Base-by-base conservation (phyloP, 495 filamentous ascomycete genomes). In the Daldinia bambusicola region DNA sequence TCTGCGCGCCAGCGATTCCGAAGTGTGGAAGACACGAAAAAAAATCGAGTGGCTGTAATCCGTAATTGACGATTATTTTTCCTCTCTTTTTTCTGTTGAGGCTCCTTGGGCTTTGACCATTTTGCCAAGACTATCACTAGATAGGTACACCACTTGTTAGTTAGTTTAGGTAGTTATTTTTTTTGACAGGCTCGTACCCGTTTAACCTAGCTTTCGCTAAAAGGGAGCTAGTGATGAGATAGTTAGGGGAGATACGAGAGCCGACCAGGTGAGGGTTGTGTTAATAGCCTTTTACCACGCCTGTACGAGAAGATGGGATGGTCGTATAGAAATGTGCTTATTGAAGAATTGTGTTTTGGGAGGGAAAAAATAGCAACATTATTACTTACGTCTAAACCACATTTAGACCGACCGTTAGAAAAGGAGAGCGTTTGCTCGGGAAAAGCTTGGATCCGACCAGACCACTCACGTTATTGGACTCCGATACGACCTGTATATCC, bases 281-380 rank as follows among this genome's bases (percentile, higher is more conserved):
- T 34, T 37, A 51, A 61, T 70, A 70, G 68, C 63, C 63, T 71
- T 66, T 58, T 38, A 48, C 43, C 18, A 20, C 18, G 43, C 8
- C 8, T 20, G n/a, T 48, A 48, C 43, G n/a, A 10, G 43, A 66
- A 66, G 51, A 37, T n/a, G 45, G 22, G 52, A 52, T 31, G 12
- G 43, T 43, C 16, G 55, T 32, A 34, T n/a, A 26, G 20, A 52
- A 59, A 52, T 58, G 36, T 53, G 63, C 22, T 66, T 50, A 61
- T 71, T 51, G 22, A 22, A 55, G 56, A 66, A 58, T 20, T n/a
- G n/a, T n/a, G 58, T 51, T 68, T 55, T 53, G 22, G 45, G 20
- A 63, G 22, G 6, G 32, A 63, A 43, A 63, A 71, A 66, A 71
- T 71, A 66, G 63, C 52, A 66, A 60, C n/a, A n/a, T n/a, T n/a